Conservation (phyloP, 2,329 filamentous ascomycete genomes). For the Penicillium freii region DNA sequence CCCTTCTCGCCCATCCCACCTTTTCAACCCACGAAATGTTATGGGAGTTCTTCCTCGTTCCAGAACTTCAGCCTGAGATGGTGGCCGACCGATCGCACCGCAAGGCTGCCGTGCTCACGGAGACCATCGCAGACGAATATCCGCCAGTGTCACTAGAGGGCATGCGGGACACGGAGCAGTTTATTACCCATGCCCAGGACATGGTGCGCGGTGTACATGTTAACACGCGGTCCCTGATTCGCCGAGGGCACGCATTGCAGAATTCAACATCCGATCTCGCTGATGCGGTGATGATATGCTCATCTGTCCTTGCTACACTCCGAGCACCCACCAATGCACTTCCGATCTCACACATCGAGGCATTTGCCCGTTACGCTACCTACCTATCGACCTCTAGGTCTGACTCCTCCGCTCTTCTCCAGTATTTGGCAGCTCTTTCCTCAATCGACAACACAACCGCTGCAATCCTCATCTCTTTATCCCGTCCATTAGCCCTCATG, state of each 20-base stretch:
- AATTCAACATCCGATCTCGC: constrained; percentile 56
- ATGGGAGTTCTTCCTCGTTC: constrained; percentile 98
- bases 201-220: constrained; percentile 82
- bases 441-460: constrained; percentile 81
- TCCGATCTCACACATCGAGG: constrained; percentile 64
- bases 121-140: constrained; percentile 86
- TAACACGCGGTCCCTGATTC: constrained; percentile 76
- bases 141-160: constrained; percentile 70
- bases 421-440: constrained; percentile 72
- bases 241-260: constrained; percentile 71
- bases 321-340: constrained; percentile 58
- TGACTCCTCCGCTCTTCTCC: constrained; percentile 69
- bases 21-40: constrained; percentile 96
- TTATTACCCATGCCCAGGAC: constrained; percentile 85
- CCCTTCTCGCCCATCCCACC: constrained; percentile 82
- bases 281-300: constrained; percentile 43
- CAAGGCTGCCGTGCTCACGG: constrained; percentile 78
- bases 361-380: constrained; percentile 69
- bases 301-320: constrained; percentile 52
- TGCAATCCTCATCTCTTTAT: constrained; percentile 75
- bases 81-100: constrained; percentile 83
- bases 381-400: constrained; percentile 58
- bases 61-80: constrained; percentile 84
- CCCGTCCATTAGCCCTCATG: constrained; percentile 76
- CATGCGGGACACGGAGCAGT: constrained; percentile 84